Percentiles rank a stretch among this genome's conserved stretches.
Evolutionary conservation across 495 filamentous ascomycete species (phyloP).

Genomic region (Penicillium bialowiezense): DNA sequence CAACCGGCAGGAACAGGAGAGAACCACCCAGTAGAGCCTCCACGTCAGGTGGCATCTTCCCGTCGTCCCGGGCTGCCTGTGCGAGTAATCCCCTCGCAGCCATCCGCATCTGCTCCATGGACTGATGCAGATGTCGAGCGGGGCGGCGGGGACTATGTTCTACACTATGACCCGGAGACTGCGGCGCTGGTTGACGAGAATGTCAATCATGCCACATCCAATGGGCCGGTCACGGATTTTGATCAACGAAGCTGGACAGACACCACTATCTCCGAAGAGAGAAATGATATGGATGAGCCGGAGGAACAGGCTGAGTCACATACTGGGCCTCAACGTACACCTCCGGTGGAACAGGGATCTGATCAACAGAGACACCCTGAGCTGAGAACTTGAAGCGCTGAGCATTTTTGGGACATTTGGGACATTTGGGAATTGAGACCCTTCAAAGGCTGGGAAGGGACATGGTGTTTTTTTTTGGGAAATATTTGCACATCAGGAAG

Average conservation of each 20-base stretch:
- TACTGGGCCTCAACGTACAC: not conserved
- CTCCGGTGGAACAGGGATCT: not conserved
- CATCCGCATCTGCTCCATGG: slow-evolving; percentile 40
- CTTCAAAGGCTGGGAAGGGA: not conserved
- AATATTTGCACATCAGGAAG: slow-evolving; percentile 1
- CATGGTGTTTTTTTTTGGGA: not conserved
- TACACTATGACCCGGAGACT: slow-evolving; percentile 46
- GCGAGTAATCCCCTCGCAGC: slow-evolving; percentile 40
- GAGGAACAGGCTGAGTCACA: not conserved
- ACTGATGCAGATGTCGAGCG: slow-evolving; percentile 29
- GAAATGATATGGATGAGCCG: slow-evolving; percentile 2
- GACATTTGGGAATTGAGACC: not conserved
- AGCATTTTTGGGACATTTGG: no score
- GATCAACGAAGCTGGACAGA: slow-evolving; percentile 24
- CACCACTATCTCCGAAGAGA: slow-evolving; percentile 14
- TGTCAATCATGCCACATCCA: slow-evolving; percentile 4
- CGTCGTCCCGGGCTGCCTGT: slow-evolving; percentile 24
- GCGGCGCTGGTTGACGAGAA: slow-evolving; percentile 41
- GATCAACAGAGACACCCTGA: not conserved
- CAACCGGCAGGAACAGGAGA: slow-evolving; percentile 3
- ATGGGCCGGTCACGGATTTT: not conserved
- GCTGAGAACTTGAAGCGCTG: not conserved
- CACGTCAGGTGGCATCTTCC: slow-evolving; percentile 2
- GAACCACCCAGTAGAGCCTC: not conserved
- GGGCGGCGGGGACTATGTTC: slow-evolving; percentile 27